Conservation (phyloP, 441 rosid genomes). For the Brassica hybrid region DNA sequence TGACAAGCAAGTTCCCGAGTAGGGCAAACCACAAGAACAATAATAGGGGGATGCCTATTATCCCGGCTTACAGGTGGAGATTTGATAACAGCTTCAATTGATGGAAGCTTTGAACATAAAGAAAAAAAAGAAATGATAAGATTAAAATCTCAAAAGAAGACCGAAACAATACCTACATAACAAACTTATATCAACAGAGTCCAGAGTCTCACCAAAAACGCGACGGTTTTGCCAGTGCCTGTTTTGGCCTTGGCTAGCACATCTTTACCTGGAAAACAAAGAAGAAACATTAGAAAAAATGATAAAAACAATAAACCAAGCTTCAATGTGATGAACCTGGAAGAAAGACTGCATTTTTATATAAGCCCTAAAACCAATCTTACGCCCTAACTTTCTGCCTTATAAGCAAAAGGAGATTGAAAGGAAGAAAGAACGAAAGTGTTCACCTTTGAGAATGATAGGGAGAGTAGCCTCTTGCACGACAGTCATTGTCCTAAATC, state of each 20-base stretch:
- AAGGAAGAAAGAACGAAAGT: conserved; percentile 7
- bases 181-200: conserved; percentile 10
- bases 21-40: conserved; percentile 89
- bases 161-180: background rate
- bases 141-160: background rate
- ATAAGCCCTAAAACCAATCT: no score
- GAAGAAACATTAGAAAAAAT: conserved; percentile 1
- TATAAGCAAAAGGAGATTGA: background rate
- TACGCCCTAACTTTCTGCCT: background rate
- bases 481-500: conserved; percentile 89
- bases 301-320: conserved; percentile 17
- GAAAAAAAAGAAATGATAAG: conserved; percentile 12
- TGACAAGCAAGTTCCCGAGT: conserved; percentile 97
- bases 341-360: conserved; percentile 3
- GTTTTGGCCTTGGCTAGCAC: conserved; percentile 96
- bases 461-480: conserved; percentile 98
- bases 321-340: background rate
- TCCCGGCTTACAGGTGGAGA: conserved; percentile 68
- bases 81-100: conserved; percentile 81
- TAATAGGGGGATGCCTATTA: conserved; percentile 72
- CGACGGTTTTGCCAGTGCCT: conserved; percentile 96
- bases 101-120: conserved; percentile 70
- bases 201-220: conserved; percentile 75
- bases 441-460: conserved; percentile 71
- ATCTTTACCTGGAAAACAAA: conserved; percentile 76